Evolutionary conservation across 495 filamentous ascomycete genomes (phyloP).

Genomic region (Acidomyces sp.): DNA sequence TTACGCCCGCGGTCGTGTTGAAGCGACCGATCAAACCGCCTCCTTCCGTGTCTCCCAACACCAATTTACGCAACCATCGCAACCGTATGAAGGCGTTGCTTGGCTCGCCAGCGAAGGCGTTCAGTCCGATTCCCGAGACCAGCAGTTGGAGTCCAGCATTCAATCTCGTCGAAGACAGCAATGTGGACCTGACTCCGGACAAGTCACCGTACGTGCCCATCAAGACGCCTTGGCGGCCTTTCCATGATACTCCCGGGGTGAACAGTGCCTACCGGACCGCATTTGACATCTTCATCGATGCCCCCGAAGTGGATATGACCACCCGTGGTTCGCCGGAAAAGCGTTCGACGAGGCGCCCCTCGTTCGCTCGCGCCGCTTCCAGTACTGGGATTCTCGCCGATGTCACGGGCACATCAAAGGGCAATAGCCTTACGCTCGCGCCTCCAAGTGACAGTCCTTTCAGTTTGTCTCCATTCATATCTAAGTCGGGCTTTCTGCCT

Average conservation of each 20-base stretch:
- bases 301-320: constrained; percentile 35
- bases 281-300: constrained; percentile 66
- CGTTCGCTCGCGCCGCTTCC: constrained; percentile 44
- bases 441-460: constrained; percentile 9
- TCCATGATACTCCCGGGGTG: constrained; percentile 9
- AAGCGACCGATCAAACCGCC: constrained; percentile 70
- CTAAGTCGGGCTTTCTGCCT: constrained; percentile 13
- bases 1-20: constrained; percentile 80
- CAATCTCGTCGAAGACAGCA: constrained; percentile 36
- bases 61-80: constrained; percentile 84
- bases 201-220: constrained; percentile 8
- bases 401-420: constrained; percentile 37
- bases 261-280: constrained; percentile 39
- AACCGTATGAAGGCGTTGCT: constrained; percentile 76
- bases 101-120: constrained; percentile 67
- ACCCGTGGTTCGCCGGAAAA: constrained; percentile 61
- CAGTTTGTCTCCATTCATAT: constrained; percentile 26
- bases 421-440: constrained; percentile 14
- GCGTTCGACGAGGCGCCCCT: constrained; percentile 51
- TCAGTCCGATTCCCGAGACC: constrained; percentile 49
- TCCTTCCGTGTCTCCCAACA: constrained; percentile 82
- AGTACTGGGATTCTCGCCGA: constrained; percentile 50
- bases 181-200: constrained; percentile 16
- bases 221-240: constrained; percentile 18
- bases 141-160: constrained; percentile 68